phyloP scores from a whole-genome alignment of 257 asterid genomes.

The Marsdenia floribunda region DNA sequence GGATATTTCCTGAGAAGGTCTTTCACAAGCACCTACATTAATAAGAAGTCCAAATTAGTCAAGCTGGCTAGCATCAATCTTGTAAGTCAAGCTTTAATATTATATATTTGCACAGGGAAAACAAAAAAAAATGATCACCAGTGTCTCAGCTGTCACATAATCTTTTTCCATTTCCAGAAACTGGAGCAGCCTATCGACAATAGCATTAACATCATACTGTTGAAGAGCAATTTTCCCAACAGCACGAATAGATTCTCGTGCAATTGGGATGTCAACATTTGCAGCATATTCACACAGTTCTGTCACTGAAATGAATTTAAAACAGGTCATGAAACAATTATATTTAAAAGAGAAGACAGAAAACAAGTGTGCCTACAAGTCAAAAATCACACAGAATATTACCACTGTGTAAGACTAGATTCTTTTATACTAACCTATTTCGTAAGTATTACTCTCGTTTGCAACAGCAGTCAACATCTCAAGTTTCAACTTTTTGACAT shows the following conservation, averaged over 20 bases:
- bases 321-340: slow-evolving; percentile 22
- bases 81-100: neutral
- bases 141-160: slow-evolving; percentile 97
- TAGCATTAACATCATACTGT: slow-evolving; percentile 97
- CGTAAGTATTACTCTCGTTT: slow-evolving; percentile 95
- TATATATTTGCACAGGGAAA: neutral
- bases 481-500: slow-evolving; percentile 94
- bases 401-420: neutral
- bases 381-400: neutral
- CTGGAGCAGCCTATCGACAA: slow-evolving; percentile 97
- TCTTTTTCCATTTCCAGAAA: slow-evolving; percentile 99
- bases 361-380: slow-evolving; percentile 13
- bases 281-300: slow-evolving; percentile 99
- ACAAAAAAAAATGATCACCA: slow-evolving; percentile 41
- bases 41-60: slow-evolving; percentile 14
- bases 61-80: slow-evolving; percentile 5
- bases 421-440: slow-evolving; percentile 56
- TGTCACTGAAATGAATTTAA: slow-evolving; percentile 58
- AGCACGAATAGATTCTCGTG: slow-evolving; percentile 98
- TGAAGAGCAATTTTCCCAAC: slow-evolving; percentile 98
- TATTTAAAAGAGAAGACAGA: slow-evolving; percentile 7
- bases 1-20: slow-evolving; percentile 99
- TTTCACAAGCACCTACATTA: slow-evolving; percentile 84
- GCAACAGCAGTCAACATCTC: slow-evolving; percentile 99
- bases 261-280: slow-evolving; percentile 95